phyloP scores from a whole-genome alignment of 192 early-diverging fungal genomes.

The Coemansia sp. region DNA sequence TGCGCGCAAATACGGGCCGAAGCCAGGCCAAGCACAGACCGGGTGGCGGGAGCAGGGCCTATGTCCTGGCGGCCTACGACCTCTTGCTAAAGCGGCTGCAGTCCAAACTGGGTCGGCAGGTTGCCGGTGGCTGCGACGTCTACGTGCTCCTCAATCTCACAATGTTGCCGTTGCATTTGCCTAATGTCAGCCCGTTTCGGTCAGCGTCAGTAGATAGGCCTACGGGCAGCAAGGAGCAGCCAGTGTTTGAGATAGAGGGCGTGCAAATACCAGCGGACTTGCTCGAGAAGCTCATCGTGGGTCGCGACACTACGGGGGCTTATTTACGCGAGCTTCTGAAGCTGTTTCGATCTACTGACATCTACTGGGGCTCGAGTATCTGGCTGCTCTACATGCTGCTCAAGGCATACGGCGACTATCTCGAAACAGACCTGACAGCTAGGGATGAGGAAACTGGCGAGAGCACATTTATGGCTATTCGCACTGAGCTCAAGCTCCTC shows the following conservation, averaged over 20 bases:
- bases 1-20: not conserved
- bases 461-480: not conserved
- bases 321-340: not conserved
- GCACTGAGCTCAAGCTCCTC: constrained; percentile 9
- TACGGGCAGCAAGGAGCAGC: not conserved
- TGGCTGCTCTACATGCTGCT: constrained; percentile 19
- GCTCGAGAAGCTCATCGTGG: not conserved
- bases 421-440: not conserved
- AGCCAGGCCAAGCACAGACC: not conserved
- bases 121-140: not conserved
- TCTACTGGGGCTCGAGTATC: constrained; percentile 18
- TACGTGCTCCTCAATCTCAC: constrained; percentile 16
- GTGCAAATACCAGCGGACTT: not conserved
- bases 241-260: not conserved
- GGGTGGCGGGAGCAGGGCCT: not conserved
- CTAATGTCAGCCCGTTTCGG: not conserved
- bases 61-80: constrained; percentile 8
- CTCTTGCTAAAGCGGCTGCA: constrained; percentile 14
- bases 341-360: constrained; percentile 4
- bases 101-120: constrained; percentile 15
- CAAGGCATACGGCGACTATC: not conserved
- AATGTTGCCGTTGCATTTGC: not conserved
- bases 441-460: not conserved
- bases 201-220: not conserved
- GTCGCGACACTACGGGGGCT: not conserved